These are phyloP conservation scores for Plasmodium fragile DNA, from an alignment of 169 alveolate species.

Conservation along the genomic window DNA sequence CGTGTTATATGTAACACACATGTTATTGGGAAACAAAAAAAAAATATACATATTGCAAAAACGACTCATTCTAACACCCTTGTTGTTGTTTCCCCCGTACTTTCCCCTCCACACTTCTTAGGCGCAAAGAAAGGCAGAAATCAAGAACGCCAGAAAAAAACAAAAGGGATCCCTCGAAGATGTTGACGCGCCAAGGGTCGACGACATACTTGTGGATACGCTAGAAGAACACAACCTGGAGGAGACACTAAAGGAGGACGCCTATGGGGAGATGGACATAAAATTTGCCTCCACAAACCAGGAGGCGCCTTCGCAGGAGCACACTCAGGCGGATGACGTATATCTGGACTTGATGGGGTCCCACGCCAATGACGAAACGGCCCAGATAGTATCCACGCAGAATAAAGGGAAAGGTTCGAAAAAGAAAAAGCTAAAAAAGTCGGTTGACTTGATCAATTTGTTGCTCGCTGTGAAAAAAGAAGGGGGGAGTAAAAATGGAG, in stretches of 20 bases:
- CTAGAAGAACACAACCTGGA: background rate
- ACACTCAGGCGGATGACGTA: background rate
- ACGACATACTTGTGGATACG: background rate
- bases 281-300: background rate
- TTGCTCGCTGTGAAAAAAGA: constrained; percentile 4
- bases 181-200: background rate
- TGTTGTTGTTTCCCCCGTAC: background rate
- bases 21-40: background rate
- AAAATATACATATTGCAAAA: background rate
- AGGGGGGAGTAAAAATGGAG: background rate
- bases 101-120: background rate
- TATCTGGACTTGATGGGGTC: background rate
- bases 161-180: background rate
- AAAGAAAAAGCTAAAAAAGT: constrained; percentile 19
- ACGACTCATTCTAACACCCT: background rate
- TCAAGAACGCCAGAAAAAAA: constrained; percentile 30
- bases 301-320: background rate
- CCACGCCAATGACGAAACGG: background rate
- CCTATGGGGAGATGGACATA: background rate
- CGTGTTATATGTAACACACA: background rate
- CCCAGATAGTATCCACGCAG: background rate
- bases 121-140: constrained; percentile 66
- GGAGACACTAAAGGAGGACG: constrained; percentile 26
- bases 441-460: constrained; percentile 16
- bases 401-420: background rate